These are phyloP conservation scores for Alternaria panax DNA, from an alignment of 2,329 filamentous ascomycete species.

Conservation along the genomic window DNA sequence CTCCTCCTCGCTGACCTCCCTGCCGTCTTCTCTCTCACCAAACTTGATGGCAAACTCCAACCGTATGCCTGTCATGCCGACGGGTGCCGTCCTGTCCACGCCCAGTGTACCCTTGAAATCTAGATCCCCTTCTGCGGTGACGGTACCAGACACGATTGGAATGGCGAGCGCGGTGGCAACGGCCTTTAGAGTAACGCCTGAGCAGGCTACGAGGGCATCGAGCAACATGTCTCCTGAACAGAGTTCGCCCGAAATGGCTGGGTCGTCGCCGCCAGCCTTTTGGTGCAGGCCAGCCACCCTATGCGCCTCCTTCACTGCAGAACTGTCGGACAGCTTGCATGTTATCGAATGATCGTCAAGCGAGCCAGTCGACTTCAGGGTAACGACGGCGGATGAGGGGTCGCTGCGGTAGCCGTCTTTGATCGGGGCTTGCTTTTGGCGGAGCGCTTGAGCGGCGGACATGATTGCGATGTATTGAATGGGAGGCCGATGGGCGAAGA, in stretches of 20 bases:
- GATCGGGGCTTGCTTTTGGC: conserved; percentile 58
- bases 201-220: conserved; percentile 59
- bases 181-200: conserved; percentile 60
- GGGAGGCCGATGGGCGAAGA: not conserved
- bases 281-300: conserved; percentile 57
- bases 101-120: conserved; percentile 60
- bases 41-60: conserved; percentile 55
- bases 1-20: conserved; percentile 52
- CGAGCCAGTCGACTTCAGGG: conserved; percentile 54
- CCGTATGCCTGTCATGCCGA: conserved; percentile 58
- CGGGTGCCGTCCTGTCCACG: conserved; percentile 55
- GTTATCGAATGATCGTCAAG: conserved; percentile 57
- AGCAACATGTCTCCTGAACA: conserved; percentile 61
- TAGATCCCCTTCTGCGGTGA: conserved; percentile 57
- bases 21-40: conserved; percentile 36
- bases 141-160: conserved; percentile 52
- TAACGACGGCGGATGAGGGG: conserved; percentile 56
- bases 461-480: conserved; percentile 19
- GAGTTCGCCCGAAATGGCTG: conserved; percentile 56
- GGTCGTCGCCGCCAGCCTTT: conserved; percentile 55
- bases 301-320: conserved; percentile 51
- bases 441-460: conserved; percentile 49
- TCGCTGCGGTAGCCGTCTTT: conserved; percentile 56
- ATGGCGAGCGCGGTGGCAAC: conserved; percentile 58
- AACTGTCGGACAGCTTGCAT: conserved; percentile 56